phyloP scores from a whole-genome alignment of 2,329 filamentous ascomycete species.

The Colletotrichum sp. region DNA sequence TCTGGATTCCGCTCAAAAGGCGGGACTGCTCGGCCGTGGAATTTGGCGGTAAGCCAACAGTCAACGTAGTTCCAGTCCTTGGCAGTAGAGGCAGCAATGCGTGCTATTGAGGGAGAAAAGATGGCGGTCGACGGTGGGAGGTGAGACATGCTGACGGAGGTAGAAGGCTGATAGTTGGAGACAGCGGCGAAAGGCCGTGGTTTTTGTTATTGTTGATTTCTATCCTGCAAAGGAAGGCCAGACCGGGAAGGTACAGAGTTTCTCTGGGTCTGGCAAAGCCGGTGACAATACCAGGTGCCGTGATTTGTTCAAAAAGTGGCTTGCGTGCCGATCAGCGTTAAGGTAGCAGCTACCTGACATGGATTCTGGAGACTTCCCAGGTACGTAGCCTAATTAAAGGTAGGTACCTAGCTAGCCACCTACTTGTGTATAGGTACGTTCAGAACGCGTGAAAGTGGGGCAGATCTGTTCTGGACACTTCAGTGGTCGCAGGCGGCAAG shows the following conservation, averaged over 20 bases:
- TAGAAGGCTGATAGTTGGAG: not conserved
- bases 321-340: not conserved
- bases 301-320: not conserved
- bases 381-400: not conserved
- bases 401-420: not conserved
- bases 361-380: not conserved
- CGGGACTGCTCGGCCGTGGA: constrained; percentile 67
- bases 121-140: constrained; percentile 54
- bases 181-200: not conserved
- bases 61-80: constrained; percentile 94
- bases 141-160: constrained; percentile 37
- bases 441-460: not conserved
- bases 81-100: constrained; percentile 79
- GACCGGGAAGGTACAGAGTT: not conserved
- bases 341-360: not conserved
- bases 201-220: not conserved
- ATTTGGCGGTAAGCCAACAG: constrained; percentile 78
- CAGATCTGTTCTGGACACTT: not conserved
- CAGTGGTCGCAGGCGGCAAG: not conserved
- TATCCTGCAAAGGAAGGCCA: not conserved
- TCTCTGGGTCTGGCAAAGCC: not conserved
- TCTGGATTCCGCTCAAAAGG: constrained; percentile 86
- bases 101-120: constrained; percentile 71
- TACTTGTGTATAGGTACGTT: not conserved
- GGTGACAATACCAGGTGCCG: not conserved